Evolutionary conservation across 2,329 filamentous ascomycete species (phyloP).

Genomic region (Grosmannia clavigera): DNA sequence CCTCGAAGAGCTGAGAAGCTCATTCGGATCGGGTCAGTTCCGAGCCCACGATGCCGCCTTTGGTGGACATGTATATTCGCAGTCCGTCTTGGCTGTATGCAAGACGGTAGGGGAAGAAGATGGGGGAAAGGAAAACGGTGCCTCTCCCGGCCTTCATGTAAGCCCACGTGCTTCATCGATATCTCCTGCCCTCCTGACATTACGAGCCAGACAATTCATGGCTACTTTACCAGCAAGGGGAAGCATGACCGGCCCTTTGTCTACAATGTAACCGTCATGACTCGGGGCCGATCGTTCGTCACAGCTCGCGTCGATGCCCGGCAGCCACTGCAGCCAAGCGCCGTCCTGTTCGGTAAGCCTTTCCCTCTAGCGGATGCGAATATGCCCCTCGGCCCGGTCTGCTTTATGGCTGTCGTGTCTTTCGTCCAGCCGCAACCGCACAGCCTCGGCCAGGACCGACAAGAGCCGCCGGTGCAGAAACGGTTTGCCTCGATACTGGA

Average conservation of each 20-base stretch:
- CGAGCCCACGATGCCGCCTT: slow-evolving; percentile 18
- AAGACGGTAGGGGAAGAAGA: slow-evolving; percentile 16
- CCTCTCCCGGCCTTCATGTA: slow-evolving; percentile 24
- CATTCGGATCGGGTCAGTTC: slow-evolving; percentile 3
- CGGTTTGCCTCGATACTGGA: slow-evolving; percentile 30
- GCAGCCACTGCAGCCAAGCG: slow-evolving; percentile 31
- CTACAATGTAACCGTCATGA: slow-evolving; percentile 33
- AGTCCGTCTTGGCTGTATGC: slow-evolving; percentile 26
- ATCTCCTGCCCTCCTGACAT: slow-evolving; percentile 12
- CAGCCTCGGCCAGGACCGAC: slow-evolving; percentile 22
- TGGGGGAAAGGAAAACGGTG: not conserved
- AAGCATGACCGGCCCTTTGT: slow-evolving; percentile 37
- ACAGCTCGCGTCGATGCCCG: slow-evolving; percentile 36
- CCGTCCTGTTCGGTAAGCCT: slow-evolving; percentile 18
- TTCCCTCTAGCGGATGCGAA: slow-evolving; percentile 28
- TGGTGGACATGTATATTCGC: slow-evolving; percentile 32
- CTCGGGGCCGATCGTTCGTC: slow-evolving; percentile 33
- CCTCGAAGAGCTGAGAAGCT: slow-evolving; percentile 8
- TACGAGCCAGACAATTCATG: slow-evolving; percentile 43
- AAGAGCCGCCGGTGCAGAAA: slow-evolving; percentile 28
- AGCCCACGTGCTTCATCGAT: slow-evolving; percentile 8
- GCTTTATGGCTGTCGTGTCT: slow-evolving; percentile 39
- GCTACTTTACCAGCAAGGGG: slow-evolving; percentile 39
- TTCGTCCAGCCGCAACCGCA: slow-evolving; percentile 31
- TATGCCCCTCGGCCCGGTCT: slow-evolving; percentile 26